These are phyloP conservation scores for Emergomyces africanus DNA, from an alignment of 2,329 filamentous ascomycete genomes.

Conservation along the genomic window DNA sequence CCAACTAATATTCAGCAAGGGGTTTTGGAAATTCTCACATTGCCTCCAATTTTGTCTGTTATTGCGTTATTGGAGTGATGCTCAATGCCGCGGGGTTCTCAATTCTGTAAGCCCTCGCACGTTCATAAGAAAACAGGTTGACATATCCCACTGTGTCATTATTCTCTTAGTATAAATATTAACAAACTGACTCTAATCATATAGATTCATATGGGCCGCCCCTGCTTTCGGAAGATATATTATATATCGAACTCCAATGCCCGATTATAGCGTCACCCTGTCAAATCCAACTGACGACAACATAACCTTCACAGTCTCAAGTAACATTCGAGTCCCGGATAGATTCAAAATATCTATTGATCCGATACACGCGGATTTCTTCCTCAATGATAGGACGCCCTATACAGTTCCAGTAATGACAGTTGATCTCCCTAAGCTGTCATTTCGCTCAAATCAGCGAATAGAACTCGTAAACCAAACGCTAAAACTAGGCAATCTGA, in stretches of 20 bases:
- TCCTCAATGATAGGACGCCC: background rate
- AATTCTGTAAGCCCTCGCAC: background rate
- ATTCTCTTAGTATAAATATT: background rate
- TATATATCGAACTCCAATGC: background rate
- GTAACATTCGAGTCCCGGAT: background rate
- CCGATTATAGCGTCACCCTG: background rate
- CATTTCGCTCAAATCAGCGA: background rate
- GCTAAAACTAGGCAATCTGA: background rate
- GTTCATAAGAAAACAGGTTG: background rate
- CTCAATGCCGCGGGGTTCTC: background rate
- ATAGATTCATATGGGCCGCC: background rate
- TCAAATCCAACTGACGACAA: background rate
- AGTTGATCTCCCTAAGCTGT: background rate
- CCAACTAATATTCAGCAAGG: background rate
- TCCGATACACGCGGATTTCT: background rate
- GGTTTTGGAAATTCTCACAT: slow-evolving; percentile 3
- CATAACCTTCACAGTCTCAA: background rate
- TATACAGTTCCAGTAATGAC: background rate
- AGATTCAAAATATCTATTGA: slow-evolving; percentile 1
- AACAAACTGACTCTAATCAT: background rate
- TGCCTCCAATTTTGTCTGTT: background rate
- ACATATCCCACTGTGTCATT: background rate
- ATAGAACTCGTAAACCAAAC: background rate
- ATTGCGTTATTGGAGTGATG: background rate
- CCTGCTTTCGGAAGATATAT: slow-evolving; percentile 3